phyloP scores from a whole-genome alignment of 208 protist species.

The Leptomonas seymouri region DNA sequence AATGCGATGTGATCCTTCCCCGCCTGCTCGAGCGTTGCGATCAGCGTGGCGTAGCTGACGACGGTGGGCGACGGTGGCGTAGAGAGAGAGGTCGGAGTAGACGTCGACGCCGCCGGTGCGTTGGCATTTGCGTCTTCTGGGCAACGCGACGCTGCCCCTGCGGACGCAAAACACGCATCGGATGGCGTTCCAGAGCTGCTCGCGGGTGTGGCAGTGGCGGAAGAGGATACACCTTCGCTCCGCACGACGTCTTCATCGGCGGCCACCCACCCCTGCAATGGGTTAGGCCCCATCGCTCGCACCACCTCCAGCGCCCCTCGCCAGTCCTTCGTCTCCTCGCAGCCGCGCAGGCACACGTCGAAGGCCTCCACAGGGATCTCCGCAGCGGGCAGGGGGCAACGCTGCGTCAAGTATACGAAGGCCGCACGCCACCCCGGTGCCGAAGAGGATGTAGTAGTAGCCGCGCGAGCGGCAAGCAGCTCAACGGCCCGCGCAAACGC shows the following conservation, averaged over 20 bases:
- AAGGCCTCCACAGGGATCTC: constrained; percentile 74
- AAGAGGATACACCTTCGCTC: no score
- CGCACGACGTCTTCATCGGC: constrained; percentile 7
- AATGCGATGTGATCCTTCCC: constrained; percentile 62
- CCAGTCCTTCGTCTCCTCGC: constrained; percentile 73
- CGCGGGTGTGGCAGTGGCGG: neutral
- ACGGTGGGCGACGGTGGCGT: constrained; percentile 63
- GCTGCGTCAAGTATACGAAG: constrained; percentile 44
- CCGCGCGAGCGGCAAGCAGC: constrained; percentile 16
- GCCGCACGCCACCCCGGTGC: constrained; percentile 38
- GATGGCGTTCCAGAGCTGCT: no score
- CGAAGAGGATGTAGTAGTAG: neutral
- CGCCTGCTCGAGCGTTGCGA: constrained; percentile 83
- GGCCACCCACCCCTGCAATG: constrained; percentile 43
- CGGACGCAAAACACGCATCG: no score
- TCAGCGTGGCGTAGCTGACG: constrained; percentile 84
- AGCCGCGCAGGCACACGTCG: constrained; percentile 68
- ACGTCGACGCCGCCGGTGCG: neutral
- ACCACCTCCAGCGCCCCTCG: constrained; percentile 60
- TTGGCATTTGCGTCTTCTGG: no score
- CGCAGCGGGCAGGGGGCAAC: constrained; percentile 33
- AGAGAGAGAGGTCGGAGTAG: constrained; percentile 7
- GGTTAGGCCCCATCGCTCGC: constrained; percentile 80
- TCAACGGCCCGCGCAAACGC: constrained; percentile 41
- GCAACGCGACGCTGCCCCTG: neutral